Base-by-base conservation (phyloP, 352 stramenopile genomes). In the Phytophthora ramorum region DNA sequence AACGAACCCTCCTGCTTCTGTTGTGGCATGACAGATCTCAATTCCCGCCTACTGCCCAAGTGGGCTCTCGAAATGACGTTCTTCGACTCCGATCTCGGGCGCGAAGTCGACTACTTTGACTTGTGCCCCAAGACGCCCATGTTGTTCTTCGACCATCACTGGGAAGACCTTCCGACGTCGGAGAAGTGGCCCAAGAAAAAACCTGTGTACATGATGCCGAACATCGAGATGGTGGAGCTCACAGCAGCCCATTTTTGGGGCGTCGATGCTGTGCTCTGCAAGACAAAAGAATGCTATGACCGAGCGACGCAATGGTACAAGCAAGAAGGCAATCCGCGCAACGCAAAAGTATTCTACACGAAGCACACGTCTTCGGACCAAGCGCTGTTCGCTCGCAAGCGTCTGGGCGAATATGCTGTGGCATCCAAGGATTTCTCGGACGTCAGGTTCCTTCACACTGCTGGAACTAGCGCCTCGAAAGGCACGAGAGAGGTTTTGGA, bases 121-220 rank as follows among this genome's bases (percentile, higher is more conserved):
- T 45, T 90, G 49, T 90, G 81, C 13, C 76, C 76, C 4, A 72
- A 58, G 38, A 88, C 73, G 3, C 68, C 76, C 9, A 48, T 90
- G 53, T 22, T 90, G 20, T 84, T 90, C 45, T 58, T 90, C 17
- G 83, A 90, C 50, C 79, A 87, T 35, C 75, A 88, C 43, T 90
- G 81, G 81, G 48, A 72, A 57, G 64, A 19, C 16, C 1, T 75
- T 9, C 46, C 43, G 13, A 45, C 55, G 4, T 63, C 46, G 10
- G n/a, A 55, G 32, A 34, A 40, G 0, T 83, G 75, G 66, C 74
- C 73, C 14, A 48, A 66, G 49, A 40, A 71, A 17, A 90, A 87
- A 35, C 69, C 77, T 0, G 54, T 90, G 16, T 90, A 81, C 52
- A 47, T 81, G 30, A 78, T 79, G 52, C 68, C 76, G 4, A 85